Base-by-base conservation (phyloP, 352 stramenopile genomes). In the Globisporangium uncinulatum region DNA sequence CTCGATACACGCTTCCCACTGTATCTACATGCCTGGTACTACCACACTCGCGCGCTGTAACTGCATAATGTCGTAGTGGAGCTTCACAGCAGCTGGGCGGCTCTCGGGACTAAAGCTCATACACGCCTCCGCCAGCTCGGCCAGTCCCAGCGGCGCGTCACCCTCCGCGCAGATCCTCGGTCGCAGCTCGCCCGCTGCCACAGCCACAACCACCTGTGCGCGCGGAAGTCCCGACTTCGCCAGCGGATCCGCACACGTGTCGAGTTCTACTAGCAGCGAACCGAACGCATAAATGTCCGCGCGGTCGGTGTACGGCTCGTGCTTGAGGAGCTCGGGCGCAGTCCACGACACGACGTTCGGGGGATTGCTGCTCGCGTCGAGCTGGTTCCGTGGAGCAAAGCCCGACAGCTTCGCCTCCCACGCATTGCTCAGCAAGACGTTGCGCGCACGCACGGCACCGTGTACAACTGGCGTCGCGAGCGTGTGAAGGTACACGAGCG, bases 401-500 rank as follows among this genome's bases (percentile, higher is more conserved):
- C 58, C 51, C 9, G 44, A 32, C 7, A 69, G 41, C 41, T 65
- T 69, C 6, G 56, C 52, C 11, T 60, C 62, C 57, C 52, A 62
- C n/a, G 36, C 47, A 21, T 24, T 37, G 54, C 41, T 60, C 46
- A 69, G 17, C 24, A 69, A 48, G 20, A 69, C 62, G 36, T 44
- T 69, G 6, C 49, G 39, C 4, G 57, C 43, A 19, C 58, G 57
- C 15, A 68, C 31, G 6, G 56, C 47, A 6, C 57, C 57, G 42
- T 68, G 62, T 4, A 60, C 47, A 14, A 62, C 39, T 14, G 62
- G 57, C 21, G 50, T 21, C 2, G 36, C 49, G 42, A 64, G 44
- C 14, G 57, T 65, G 59, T 79, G 71, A 19, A 79, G 31, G 48
- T 76, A 79, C 44, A 76, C 66, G 41, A 79, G 66, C 34, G 68